Conservation (phyloP, 1,139 yeast genomes). For the Yamadazyma jaroonii region DNA sequence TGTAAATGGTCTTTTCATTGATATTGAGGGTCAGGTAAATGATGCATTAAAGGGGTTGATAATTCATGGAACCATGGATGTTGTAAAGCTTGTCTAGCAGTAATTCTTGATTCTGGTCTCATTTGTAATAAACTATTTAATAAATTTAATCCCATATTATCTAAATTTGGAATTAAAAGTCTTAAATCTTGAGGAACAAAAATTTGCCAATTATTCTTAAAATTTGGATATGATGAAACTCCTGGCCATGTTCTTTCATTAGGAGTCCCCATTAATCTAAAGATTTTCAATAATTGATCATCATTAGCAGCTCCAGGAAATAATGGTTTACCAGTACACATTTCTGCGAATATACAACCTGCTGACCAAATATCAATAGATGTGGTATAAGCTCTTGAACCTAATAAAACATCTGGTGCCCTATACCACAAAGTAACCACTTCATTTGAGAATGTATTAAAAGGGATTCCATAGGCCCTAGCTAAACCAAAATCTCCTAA, state of each 20-base stretch:
- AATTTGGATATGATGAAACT: constrained; percentile 81
- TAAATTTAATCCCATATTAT: constrained; percentile 76
- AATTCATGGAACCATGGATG: constrained; percentile 96
- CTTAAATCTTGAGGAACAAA: constrained; percentile 85
- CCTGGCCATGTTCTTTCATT: constrained; percentile 97
- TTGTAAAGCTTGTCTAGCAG: constrained; percentile 89
- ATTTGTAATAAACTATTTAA: constrained; percentile 77
- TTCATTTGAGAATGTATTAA: constrained; percentile 93
- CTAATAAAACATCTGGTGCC: constrained; percentile 95
- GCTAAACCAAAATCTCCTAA: constrained; percentile 98
- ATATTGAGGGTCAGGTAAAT: constrained; percentile 34
- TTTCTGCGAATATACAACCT: constrained; percentile 96
- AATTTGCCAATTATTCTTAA: constrained; percentile 72
- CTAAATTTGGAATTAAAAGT: constrained; percentile 71
- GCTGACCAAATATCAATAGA: constrained; percentile 99
- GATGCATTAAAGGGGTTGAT: constrained; percentile 35
- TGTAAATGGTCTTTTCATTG: not conserved
- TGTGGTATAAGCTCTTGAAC: constrained; percentile 92
- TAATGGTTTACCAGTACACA: constrained; percentile 96
- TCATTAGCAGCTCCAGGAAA: constrained; percentile 97
- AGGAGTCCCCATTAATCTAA: constrained; percentile 95
- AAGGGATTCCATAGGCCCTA: constrained; percentile 97
- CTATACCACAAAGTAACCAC: constrained; percentile 98
- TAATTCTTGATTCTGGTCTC: constrained; percentile 88
- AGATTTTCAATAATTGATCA: constrained; percentile 85